These are phyloP conservation scores for Parathielavia appendiculata DNA, from an alignment of 495 filamentous ascomycete species.

Conservation along the genomic window DNA sequence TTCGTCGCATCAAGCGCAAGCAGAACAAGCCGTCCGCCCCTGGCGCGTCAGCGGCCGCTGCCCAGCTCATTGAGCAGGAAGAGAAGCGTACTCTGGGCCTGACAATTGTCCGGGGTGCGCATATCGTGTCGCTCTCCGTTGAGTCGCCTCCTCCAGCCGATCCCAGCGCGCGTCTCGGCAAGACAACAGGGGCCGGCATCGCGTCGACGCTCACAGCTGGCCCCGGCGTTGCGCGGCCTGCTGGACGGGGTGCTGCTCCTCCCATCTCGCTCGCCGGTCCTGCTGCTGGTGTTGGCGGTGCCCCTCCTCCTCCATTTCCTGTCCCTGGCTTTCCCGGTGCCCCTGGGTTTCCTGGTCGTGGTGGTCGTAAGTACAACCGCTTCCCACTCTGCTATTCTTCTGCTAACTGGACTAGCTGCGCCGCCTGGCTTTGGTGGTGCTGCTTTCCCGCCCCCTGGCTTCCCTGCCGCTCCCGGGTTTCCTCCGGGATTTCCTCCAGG, in stretches of 20 bases:
- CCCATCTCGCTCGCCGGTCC: slow-evolving; percentile 83
- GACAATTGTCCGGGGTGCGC: slow-evolving; percentile 88
- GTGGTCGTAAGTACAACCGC: slow-evolving; percentile 56
- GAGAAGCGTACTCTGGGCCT: slow-evolving; percentile 95
- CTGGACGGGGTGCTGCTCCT: slow-evolving; percentile 71
- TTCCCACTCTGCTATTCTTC: neutral
- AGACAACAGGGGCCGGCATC: slow-evolving; percentile 62
- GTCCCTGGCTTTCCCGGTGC: slow-evolving; percentile 63
- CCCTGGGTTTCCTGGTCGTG: slow-evolving; percentile 72
- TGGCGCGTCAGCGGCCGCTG: slow-evolving; percentile 47
- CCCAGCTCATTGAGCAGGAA: slow-evolving; percentile 73
- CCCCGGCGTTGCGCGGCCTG: slow-evolving; percentile 85
- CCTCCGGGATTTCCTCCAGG: slow-evolving; percentile 49
- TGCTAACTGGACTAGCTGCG: slow-evolving; percentile 39
- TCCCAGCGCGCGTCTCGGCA: slow-evolving; percentile 81
- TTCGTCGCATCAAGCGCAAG: slow-evolving; percentile 90
- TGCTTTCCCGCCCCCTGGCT: slow-evolving; percentile 43
- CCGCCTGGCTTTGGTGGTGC: slow-evolving; percentile 58
- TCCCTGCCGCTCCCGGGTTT: slow-evolving; percentile 51
- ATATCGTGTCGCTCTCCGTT: slow-evolving; percentile 90
- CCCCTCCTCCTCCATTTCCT: slow-evolving; percentile 63
- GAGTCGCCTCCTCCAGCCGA: slow-evolving; percentile 96
- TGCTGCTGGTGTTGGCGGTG: slow-evolving; percentile 81
- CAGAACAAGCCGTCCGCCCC: slow-evolving; percentile 70
- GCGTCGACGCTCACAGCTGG: slow-evolving; percentile 69